A percentile compares a stretch with the other conserved stretches of the same genome.
phyloP scores from a whole-genome alignment of 1,139 yeast species.

The Hansenula sp. region DNA sequence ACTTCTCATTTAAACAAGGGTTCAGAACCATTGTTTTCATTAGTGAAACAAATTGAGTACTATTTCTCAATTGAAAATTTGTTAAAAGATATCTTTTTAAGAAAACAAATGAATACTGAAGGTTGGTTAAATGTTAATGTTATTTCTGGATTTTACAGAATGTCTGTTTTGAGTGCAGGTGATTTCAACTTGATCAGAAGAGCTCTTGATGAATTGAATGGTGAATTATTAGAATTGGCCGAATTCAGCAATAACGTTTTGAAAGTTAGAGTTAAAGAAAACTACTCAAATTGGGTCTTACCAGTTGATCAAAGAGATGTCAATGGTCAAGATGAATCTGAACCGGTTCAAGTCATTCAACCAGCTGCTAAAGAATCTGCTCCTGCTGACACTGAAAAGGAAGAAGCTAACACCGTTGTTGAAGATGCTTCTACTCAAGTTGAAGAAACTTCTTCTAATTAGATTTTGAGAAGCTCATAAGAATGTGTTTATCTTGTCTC shows the following conservation, averaged over 20 bases:
- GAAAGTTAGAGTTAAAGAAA: conserved; percentile 39
- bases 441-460: too few relatives aligned
- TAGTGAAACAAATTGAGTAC: conserved; percentile 69
- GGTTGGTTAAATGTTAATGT: conserved; percentile 68
- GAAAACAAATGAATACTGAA: conserved; percentile 72
- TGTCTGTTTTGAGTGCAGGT: conserved; percentile 53
- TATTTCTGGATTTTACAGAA: conserved; percentile 70
- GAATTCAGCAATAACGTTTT: conserved; percentile 20
- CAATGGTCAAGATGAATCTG: conserved; percentile 31
- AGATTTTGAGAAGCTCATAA: too few relatives aligned
- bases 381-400: neutral
- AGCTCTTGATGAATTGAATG: conserved; percentile 44
- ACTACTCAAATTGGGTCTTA: conserved; percentile 46
- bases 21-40: conserved; percentile 17
- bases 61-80: conserved; percentile 86
- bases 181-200: conserved; percentile 41
- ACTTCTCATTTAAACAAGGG: conserved; percentile 13
- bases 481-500: too few relatives aligned
- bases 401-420: too few relatives aligned
- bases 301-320: conserved; percentile 42
- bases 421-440: conserved; percentile 6
- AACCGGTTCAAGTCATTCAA: conserved; percentile 6
- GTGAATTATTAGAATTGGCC: conserved; percentile 24
- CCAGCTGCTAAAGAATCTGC: neutral
- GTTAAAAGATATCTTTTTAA: conserved; percentile 71